Evolutionary conservation across 2,329 filamentous ascomycete species (phyloP), one percentile per base, ranked within the genome.

Genomic region (Chaetomium sp.): DNA sequence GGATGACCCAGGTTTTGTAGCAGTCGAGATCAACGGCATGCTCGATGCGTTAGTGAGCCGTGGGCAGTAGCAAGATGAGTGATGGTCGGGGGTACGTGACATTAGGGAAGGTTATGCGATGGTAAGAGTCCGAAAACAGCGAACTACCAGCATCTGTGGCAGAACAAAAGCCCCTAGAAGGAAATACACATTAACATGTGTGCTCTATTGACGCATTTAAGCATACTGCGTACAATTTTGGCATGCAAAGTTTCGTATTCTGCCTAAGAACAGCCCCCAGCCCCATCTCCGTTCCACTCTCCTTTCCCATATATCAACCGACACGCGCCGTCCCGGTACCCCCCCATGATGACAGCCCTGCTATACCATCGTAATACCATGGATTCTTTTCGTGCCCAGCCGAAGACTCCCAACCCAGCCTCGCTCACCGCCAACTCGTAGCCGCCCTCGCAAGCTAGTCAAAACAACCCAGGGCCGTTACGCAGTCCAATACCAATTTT

Each of bases 1-100:
- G 38, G 79, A 82, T 57, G 73, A 76, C 34, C 79, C 80, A 3
- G 67, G 56, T 1, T 70, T 77, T 55, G 77, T 79, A 6, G 70
- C 69, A 1, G 49, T 10, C 7, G 58, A 66, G 49, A 54, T 63
- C 35, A 42, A 42, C 38, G 27, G 10, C 10, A 34, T 66, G 6
- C 42, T 65, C 14, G 37, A 60, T 11, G 38, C 36, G 12, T 55
- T 48, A 38, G 11, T 34, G 42, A 12, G 32, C 11, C 27, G 44
- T 27, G 19, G 6, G 14, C 38, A 38, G 12, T 14, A 37, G 2
- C 12, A 8, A 6, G 6, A 14, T 42, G 14, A 12, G 6, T 14
- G 40, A 11, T 5, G 7, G 6, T 19, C 6, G 11, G 41, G 41
- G 11, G 14, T 7, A n/a, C 12, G 11, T 42, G 40, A 14, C 40